phyloP scores from a whole-genome alignment of 345 rosid genomes.

The Brassica juncea region DNA sequence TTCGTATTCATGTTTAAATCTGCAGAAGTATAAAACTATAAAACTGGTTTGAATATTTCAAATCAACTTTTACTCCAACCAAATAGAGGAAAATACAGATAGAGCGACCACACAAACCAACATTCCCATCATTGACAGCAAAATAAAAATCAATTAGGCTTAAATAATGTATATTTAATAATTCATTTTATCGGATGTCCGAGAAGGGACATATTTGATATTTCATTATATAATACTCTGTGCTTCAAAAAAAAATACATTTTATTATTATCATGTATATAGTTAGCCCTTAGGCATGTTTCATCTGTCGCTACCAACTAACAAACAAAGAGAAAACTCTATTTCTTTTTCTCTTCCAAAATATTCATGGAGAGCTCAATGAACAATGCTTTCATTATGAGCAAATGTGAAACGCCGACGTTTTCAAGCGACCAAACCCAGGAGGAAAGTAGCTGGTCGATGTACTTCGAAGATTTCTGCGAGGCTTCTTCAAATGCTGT shows the following conservation, averaged over 20 bases:
- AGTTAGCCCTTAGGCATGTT: slow-evolving; percentile 22
- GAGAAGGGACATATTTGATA: background rate
- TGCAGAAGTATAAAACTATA: background rate
- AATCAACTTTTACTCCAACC: slow-evolving; percentile 25
- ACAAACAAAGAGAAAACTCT: background rate
- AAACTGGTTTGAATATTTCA: slow-evolving; percentile 28
- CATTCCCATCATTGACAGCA: slow-evolving; percentile 41
- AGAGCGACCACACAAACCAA: slow-evolving; percentile 25
- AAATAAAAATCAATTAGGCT: background rate
- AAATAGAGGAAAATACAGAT: slow-evolving; percentile 1
- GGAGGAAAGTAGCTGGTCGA: slow-evolving; percentile 41
- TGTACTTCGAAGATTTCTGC: slow-evolving; percentile 42
- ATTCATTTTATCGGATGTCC: background rate
- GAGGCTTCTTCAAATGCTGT: slow-evolving; percentile 15
- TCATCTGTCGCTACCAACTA: slow-evolving; percentile 22
- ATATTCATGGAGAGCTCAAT: slow-evolving; percentile 31
- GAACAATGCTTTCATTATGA: slow-evolving; percentile 11
- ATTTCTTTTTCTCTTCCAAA: background rate
- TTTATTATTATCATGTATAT: slow-evolving; percentile 17
- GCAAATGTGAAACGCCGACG: slow-evolving; percentile 8
- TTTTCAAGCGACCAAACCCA: slow-evolving; percentile 22
- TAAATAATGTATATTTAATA: background rate
- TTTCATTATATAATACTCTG: background rate
- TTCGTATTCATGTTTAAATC: background rate
- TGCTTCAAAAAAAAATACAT: background rate